These are phyloP conservation scores for Medicago arabica DNA, from an alignment of 306 rosid genomes.

Conservation along the genomic window DNA sequence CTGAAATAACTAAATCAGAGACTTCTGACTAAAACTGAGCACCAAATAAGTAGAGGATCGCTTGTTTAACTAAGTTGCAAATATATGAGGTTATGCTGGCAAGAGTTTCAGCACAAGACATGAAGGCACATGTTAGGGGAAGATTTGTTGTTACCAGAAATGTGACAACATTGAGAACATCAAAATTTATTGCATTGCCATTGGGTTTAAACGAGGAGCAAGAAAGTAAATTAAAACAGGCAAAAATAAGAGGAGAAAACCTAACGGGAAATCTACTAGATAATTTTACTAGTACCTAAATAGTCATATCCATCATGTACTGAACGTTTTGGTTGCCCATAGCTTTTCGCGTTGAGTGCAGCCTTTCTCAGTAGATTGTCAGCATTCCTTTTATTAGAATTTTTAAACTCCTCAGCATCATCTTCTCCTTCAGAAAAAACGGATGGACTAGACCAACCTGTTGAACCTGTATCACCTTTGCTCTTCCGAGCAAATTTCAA, in stretches of 20 bases:
- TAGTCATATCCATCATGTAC: constrained; percentile 57
- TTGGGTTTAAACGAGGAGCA: neutral
- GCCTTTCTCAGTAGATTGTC: constrained; percentile 82
- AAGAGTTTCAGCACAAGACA: constrained; percentile 32
- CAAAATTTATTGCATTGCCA: constrained; percentile 11
- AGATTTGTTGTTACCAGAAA: neutral
- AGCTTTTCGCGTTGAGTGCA: constrained; percentile 64
- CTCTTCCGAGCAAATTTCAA: constrained; percentile 92
- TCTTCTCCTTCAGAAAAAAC: constrained; percentile 99
- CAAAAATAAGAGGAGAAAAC: constrained; percentile 26
- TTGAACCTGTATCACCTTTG: constrained; percentile 77
- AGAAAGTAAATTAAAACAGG: constrained; percentile 17
- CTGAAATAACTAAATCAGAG: constrained; percentile 26
- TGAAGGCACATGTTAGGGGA: neutral
- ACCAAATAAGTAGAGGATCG: neutral
- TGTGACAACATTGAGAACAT: neutral
- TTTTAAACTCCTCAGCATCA: constrained; percentile 72
- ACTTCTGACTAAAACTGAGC: constrained; percentile 20
- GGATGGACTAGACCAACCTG: constrained; percentile 93
- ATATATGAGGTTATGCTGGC: constrained; percentile 1
- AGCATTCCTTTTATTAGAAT: constrained; percentile 55
- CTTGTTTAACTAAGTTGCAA: constrained; percentile 14
- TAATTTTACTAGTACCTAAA: constrained; percentile 60
- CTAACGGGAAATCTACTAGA: constrained; percentile 48
- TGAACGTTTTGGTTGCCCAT: constrained; percentile 72